Evolutionary conservation across 805 yeast genomes (phyloP).

Genomic region (Yarrowia sp.): DNA sequence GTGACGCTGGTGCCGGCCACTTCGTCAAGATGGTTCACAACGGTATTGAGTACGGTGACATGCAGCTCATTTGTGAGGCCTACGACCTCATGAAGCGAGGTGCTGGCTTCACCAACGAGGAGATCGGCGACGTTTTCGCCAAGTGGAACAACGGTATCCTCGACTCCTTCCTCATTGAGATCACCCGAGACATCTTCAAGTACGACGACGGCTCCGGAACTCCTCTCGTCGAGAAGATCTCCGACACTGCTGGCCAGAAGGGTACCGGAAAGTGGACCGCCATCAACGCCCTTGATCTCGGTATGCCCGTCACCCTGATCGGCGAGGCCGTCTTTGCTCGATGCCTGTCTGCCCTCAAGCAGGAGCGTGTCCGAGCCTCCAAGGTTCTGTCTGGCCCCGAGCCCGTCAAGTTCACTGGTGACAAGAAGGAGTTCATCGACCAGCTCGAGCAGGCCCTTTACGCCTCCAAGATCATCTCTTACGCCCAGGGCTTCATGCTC

Average conservation of each 20-base stretch:
- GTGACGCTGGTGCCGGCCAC: slow-evolving; percentile 98
- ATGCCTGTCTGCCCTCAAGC: slow-evolving; percentile 89
- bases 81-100: slow-evolving; percentile 93
- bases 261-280: slow-evolving; percentile 99
- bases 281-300: slow-evolving; percentile 93
- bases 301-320: slow-evolving; percentile 96
- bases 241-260: slow-evolving; percentile 97
- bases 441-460: slow-evolving; percentile 96
- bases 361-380: slow-evolving; percentile 87
- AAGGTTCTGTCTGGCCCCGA: slow-evolving; percentile 75
- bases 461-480: slow-evolving; percentile 97
- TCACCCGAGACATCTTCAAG: slow-evolving; percentile 91
- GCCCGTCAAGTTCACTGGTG: slow-evolving; percentile 61
- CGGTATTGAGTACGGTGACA: slow-evolving; percentile 99
- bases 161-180: slow-evolving; percentile 95
- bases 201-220: slow-evolving; percentile 86
- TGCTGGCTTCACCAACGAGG: slow-evolving; percentile 85
- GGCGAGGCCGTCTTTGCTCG: slow-evolving; percentile 99
- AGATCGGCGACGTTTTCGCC: slow-evolving; percentile 87
- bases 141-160: slow-evolving; percentile 97
- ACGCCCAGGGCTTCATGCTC: slow-evolving; percentile 99
- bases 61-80: slow-evolving; percentile 98
- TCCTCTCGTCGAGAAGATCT: slow-evolving; percentile 92
- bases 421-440: slow-evolving; percentile 81
- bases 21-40: slow-evolving; percentile 99